Evolutionary conservation across 768 basidiomycete genomes (phyloP).

Genomic region (Rickenella mellea): DNA sequence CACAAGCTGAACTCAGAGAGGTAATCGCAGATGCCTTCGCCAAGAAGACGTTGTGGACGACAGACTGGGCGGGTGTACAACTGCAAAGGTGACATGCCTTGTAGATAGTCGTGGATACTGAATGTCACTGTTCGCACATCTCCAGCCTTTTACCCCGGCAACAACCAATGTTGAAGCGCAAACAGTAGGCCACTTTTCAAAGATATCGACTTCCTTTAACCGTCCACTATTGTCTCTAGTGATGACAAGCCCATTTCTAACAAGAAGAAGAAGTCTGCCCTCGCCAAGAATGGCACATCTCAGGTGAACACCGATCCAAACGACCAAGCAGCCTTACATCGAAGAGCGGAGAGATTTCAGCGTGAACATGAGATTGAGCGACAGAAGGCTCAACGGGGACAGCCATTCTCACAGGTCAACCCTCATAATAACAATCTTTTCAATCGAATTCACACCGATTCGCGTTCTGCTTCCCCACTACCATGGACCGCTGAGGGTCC

Average conservation of each 20-base stretch:
- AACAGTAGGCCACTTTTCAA: slow-evolving; percentile 37
- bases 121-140: slow-evolving; percentile 22
- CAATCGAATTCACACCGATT: slow-evolving; percentile 30
- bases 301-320: slow-evolving; percentile 36
- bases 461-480: slow-evolving; percentile 37
- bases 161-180: slow-evolving; percentile 55
- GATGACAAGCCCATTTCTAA: slow-evolving; percentile 26
- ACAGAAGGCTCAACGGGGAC: slow-evolving; percentile 38
- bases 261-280: slow-evolving; percentile 46
- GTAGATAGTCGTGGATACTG: slow-evolving; percentile 3
- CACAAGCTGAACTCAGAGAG: slow-evolving; percentile 90
- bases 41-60: slow-evolving; percentile 80
- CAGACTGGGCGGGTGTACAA: slow-evolving; percentile 85
- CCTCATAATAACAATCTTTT: slow-evolving; percentile 45
- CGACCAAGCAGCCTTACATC: slow-evolving; percentile 61
- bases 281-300: slow-evolving; percentile 22
- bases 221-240: slow-evolving; percentile 13
- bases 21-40: slow-evolving; percentile 92
- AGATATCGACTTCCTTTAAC: background rate
- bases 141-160: slow-evolving; percentile 43
- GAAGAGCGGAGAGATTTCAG: slow-evolving; percentile 83
- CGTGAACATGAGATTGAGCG: slow-evolving; percentile 83
- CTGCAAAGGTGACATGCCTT: slow-evolving; percentile 62
- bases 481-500: slow-evolving; percentile 49
- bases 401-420: slow-evolving; percentile 32